Evolutionary conservation across 805 yeast genomes (phyloP), one percentile per base, ranked within the genome.

Genomic region (Kuraishia molischiana): DNA sequence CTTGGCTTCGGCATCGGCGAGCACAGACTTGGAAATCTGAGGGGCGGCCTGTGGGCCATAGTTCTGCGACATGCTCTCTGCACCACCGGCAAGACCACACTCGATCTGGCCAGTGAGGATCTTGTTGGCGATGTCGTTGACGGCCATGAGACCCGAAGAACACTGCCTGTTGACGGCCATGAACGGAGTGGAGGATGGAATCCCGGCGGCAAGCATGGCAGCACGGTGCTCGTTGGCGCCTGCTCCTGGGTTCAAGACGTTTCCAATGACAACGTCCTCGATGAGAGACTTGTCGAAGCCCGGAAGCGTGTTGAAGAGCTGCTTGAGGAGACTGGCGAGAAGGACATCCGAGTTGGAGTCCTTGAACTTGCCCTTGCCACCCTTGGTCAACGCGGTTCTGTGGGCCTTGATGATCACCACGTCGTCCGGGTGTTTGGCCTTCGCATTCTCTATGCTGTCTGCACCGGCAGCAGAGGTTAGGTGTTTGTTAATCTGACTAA

Each of bases 141-240:
- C 76, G 11, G 95, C 94, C 73, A 87, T 84, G 51, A 90, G 68
- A 20, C 97, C 97, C 2, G 95, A 84, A 5, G 96, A 85, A 61
- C 97, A 90, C 59, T 89, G 97, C 62, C 97, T 78, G 68, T 90
- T 90, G 45, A 90, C 55, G 13, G 95, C 87, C 51, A 77, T 63
- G 49, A 89, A 85, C 8, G 95, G 89, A 11, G 80, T 70, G 2
- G 78, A 61, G 56, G 80, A 64, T 24, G 97, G 97, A 38, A 89
- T 71, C 28, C 96, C 97, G 9, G 97, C 94, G 17, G 89, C 92
- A 41, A 90, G 71, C 47, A 74, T 69, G 31, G 97, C 96, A 35
- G 95, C 95, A 50, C 97, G 71, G 62, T 85, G 95, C 62, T 89
- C 97, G 40, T 82, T 81, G 38, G 92, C 95, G 51, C 97, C 97